A percentile compares a stretch with the other conserved stretches of the same genome.
These are phyloP conservation scores for Nakaseomyces delphensis DNA, from an alignment of 1,139 yeast species.

Conservation along the genomic window DNA sequence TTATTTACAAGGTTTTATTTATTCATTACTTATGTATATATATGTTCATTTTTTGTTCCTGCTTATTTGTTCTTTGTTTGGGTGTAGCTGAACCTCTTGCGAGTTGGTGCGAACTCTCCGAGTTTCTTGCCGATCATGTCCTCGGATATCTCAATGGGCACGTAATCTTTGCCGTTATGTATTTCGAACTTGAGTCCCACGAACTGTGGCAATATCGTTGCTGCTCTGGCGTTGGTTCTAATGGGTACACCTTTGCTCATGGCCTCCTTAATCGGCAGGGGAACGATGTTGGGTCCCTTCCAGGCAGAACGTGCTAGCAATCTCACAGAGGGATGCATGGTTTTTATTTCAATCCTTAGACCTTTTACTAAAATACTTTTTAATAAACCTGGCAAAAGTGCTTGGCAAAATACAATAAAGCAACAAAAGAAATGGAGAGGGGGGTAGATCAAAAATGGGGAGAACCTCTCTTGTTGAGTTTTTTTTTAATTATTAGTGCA, in stretches of 20 bases:
- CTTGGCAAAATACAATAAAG: too few relatives aligned
- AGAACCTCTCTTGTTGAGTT: too few relatives aligned
- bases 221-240: slow-evolving; percentile 87
- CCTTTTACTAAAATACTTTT: too few relatives aligned
- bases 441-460: too few relatives aligned
- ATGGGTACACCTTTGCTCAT: slow-evolving; percentile 73
- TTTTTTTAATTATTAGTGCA: too few relatives aligned
- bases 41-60: background rate
- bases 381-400: too few relatives aligned
- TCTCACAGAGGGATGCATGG: slow-evolving; percentile 17
- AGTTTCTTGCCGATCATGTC: slow-evolving; percentile 97
- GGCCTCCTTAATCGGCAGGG: slow-evolving; percentile 84
- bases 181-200: slow-evolving; percentile 91
- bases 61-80: slow-evolving; percentile 39
- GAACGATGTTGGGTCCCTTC: slow-evolving; percentile 85
- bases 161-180: slow-evolving; percentile 93
- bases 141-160: slow-evolving; percentile 76
- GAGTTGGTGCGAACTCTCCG: slow-evolving; percentile 91
- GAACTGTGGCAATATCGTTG: slow-evolving; percentile 90
- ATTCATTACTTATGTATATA: background rate
- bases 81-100: slow-evolving; percentile 78
- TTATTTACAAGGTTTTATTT: background rate
- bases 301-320: slow-evolving; percentile 29
- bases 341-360: background rate
- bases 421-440: too few relatives aligned